Evolutionary conservation across 2,329 filamentous ascomycete species (phyloP), one percentile per base, ranked within the genome.

Genomic region (Apiospora aurea): DNA sequence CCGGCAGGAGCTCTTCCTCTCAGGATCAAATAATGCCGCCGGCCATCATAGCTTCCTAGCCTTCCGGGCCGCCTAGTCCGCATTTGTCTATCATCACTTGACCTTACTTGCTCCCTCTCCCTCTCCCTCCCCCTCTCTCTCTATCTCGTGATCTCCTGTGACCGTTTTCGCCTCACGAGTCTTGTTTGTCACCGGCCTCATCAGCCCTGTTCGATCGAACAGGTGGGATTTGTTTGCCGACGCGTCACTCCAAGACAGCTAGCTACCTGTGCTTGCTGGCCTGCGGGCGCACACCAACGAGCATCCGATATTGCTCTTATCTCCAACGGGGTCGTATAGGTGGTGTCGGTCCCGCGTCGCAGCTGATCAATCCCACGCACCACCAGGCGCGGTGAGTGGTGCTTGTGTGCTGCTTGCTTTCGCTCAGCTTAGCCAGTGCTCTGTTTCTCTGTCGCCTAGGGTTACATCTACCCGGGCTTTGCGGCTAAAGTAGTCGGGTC

Each of bases 301-400:
- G 29, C 57, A 14, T 21, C 11, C 34, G 8, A 21, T 38, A 14
- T n/a, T n/a, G 57, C 34, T 41, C 18, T 64, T 64, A 41, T n/a
- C 29, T 64, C 34, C 57, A 64, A 64, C 10, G 10, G 41, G 18
- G 21, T 41, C 34, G 10, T 64, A 41, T n/a, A 64, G 57, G 57
- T 41, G 57, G 57, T 41, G 34, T 41, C 29, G 18, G 18, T 10
- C 29, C 34, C 57, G 7, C 57, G 29, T 41, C 34, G 10, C 57
- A 34, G 57, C 57, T 64, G 57, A 64, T 64, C 57, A 64, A 64
- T 41, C 57, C 34, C 29, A 41, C 57, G 57, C 57, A 64, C 57
- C 21, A 24, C 34, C 34, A 64, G 57, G 34, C 34, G 29, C 53
- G 11, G 18, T 61, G 26, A 34, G 53, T 61, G 29, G 16, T 38